Evolutionary conservation across 768 basidiomycete genomes (phyloP), one percentile per base, ranked within the genome.

Genomic region (Hemileccinum rubropunctum): DNA sequence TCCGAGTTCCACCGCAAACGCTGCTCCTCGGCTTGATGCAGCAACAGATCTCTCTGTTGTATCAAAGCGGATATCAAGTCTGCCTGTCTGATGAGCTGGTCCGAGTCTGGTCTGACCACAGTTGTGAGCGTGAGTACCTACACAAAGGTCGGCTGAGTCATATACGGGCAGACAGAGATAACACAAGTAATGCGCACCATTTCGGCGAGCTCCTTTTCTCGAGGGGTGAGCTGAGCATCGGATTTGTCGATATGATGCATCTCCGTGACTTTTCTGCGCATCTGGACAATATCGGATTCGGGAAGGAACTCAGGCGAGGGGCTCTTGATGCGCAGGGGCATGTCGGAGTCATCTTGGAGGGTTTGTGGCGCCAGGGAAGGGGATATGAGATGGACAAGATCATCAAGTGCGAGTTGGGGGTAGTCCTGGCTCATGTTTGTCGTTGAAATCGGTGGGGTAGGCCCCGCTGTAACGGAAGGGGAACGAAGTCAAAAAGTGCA

Each of bases 1-100:
- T 89, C 86, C 1, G 78, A 74, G 28, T 78, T 69, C 83, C 82
- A 86, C 33, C 78, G 73, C 7, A 72, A 70, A n/a, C 76, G 74
- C 48, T 87, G 81, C 47, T 86, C 82, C 36, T 80, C 75, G 7
- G 74, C 69, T 35, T 80, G 76, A 18, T 64, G 66, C 3, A 80
- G 52, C 12, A 88, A 58, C 50, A 79, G 76, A 58, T 87, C 80
- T 12, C 83, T 76, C 57, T 90, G 86, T 10, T 66, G 57, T 2
- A 71, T 74, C 10, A 90, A 65, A 1, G 72, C 67, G 3, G 78
- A 70, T 58, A 89, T 89, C 13, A 75, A 75, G 23, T 78, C 74
- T 7, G 86, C 87, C 58, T 90, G 88, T 37, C 72, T 70, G 15
- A 77, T 59, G 2, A 89, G 70, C 58, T 78, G 71, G 14, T 66